phyloP scores from a whole-genome alignment of 2,329 filamentous ascomycete genomes.

The Pseudohalonectria lignicola region DNA sequence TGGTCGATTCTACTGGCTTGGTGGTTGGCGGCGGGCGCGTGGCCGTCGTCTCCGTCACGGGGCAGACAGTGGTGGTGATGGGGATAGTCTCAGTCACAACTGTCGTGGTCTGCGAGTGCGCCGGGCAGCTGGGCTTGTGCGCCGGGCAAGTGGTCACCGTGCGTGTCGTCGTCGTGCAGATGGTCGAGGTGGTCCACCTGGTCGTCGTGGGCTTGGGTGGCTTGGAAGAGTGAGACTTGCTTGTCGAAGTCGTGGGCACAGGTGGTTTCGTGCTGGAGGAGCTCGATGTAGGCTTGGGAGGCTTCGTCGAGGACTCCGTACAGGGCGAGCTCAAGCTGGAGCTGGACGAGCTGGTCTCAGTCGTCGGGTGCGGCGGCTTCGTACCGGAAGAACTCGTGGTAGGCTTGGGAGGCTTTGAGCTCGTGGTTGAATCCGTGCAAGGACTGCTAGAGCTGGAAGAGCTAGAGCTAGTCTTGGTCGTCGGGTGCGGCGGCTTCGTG shows the following conservation, averaged over 20 bases:
- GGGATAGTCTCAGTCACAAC: slow-evolving; percentile 1
- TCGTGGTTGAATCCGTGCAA: not conserved
- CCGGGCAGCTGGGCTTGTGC: not conserved
- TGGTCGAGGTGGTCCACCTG: not conserved
- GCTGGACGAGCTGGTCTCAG: no score
- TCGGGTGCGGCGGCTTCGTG: no score
- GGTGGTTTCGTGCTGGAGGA: no score
- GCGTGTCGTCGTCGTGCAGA: slow-evolving; percentile 1
- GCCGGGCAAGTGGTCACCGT: slow-evolving; percentile 1
- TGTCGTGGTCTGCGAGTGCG: not conserved
- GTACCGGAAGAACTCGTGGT: no score
- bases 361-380: no score
- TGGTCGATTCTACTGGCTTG: no score
- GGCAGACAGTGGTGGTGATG: not conserved
- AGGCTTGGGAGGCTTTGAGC: not conserved
- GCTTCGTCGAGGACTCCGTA: not conserved
- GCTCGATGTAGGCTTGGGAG: no score
- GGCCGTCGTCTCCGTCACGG: not conserved
- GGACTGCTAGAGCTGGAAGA: no score
- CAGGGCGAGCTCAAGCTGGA: no score
- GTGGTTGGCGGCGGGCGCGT: not conserved
- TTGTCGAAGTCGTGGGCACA: no score
- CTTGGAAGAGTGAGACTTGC: no score
- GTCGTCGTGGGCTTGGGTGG: not conserved
- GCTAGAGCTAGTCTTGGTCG: no score